These are phyloP conservation scores for Ceratonia siliqua DNA, from an alignment of 306 rosid genomes.

Conservation along the genomic window DNA sequence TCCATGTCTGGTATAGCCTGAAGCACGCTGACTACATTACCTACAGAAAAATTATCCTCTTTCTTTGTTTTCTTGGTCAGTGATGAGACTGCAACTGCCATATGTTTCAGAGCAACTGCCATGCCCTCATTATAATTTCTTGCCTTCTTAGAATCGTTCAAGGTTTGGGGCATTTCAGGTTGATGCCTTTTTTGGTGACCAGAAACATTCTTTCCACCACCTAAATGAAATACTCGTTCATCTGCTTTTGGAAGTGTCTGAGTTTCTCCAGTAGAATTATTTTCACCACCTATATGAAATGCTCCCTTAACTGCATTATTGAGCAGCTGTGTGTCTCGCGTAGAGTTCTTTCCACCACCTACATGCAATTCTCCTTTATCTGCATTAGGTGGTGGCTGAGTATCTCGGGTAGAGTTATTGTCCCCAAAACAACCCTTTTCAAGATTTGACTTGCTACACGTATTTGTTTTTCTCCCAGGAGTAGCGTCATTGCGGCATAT, in stretches of 20 bases:
- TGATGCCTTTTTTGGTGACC: conserved; percentile 35
- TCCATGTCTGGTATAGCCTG: conserved; percentile 59
- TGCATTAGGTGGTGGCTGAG: conserved; percentile 23
- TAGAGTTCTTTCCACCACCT: conserved; percentile 25
- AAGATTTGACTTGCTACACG: conserved; percentile 31
- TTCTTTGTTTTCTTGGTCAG: conserved; percentile 47
- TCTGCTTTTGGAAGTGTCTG: conserved; percentile 5
- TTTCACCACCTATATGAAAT: neutral
- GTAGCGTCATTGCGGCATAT: conserved; percentile 50
- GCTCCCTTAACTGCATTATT: neutral
- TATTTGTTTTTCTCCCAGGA: neutral
- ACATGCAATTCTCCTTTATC: conserved; percentile 23
- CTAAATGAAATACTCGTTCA: neutral
- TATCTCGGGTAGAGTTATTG: conserved; percentile 26
- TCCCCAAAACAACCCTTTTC: conserved; percentile 25
- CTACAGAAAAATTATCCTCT: conserved; percentile 47
- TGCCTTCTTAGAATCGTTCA: conserved; percentile 38
- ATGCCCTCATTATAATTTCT: conserved; percentile 28
- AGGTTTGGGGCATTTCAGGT: conserved; percentile 24
- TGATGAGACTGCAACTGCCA: conserved; percentile 46
- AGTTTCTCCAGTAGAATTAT: neutral
- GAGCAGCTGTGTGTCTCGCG: neutral
- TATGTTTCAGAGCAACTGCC: conserved; percentile 34
- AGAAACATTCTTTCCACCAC: conserved; percentile 30
- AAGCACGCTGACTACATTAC: conserved; percentile 38